A percentile compares a stretch with the other conserved stretches of the same genome.
phyloP scores from a whole-genome alignment of 192 early-diverging fungal genomes.

The Backusella circina region DNA sequence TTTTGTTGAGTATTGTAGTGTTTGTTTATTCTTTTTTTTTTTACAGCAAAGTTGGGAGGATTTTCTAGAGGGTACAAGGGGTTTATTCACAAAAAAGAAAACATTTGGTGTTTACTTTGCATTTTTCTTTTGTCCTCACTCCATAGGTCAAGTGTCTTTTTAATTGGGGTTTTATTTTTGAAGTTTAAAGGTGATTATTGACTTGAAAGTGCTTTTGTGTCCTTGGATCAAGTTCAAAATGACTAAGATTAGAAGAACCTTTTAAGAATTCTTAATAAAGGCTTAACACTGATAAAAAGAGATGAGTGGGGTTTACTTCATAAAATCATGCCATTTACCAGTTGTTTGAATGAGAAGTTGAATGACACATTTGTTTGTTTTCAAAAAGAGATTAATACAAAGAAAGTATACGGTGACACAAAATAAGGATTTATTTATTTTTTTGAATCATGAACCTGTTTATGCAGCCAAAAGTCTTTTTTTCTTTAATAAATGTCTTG shows the following conservation, averaged over 20 bases:
- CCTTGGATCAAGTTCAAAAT: background rate
- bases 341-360: background rate
- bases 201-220: background rate
- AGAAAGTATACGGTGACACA: background rate
- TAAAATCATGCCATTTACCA: background rate
- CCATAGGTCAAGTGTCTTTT: background rate
- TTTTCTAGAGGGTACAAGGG: too few species aligned
- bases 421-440: background rate
- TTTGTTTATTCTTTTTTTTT: too few species aligned
- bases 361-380: background rate
- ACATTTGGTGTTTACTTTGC: background rate
- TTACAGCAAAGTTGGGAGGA: too few species aligned
- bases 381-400: background rate
- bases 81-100: background rate
- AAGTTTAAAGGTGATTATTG: background rate
- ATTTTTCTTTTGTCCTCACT: background rate
- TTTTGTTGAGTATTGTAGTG: too few species aligned
- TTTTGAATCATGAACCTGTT: background rate
- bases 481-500: too few species aligned
- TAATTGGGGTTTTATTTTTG: background rate
- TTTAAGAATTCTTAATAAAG: too few species aligned
- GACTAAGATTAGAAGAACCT: too few species aligned
- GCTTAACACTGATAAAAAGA: too few species aligned
- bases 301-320: too few species aligned
- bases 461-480: background rate